Percentiles rank a stretch among this genome's conserved stretches.
These are phyloP conservation scores for Cenchrus purpureus DNA, from an alignment of 176 grass and related monocot species.

Conservation along the genomic window DNA sequence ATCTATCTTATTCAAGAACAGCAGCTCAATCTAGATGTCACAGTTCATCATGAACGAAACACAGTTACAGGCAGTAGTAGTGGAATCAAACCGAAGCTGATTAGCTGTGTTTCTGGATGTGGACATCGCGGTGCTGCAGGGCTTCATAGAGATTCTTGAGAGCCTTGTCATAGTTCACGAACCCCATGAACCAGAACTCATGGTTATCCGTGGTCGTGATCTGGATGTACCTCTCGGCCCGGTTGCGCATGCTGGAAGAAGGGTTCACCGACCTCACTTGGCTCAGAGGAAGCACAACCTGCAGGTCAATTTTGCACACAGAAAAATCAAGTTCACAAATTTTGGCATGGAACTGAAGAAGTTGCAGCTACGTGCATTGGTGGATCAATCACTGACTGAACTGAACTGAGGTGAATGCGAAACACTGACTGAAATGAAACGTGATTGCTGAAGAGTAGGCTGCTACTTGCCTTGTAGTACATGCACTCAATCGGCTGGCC, in stretches of 20 bases:
- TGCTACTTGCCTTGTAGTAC: conserved; percentile 66
- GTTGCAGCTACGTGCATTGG: conserved; percentile 1
- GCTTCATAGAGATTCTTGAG: conserved; percentile 66
- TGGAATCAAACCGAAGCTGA: neutral
- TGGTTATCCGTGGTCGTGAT: conserved; percentile 60
- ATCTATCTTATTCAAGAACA: conserved; percentile 11
- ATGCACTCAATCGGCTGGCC: conserved; percentile 46
- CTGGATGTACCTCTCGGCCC: conserved; percentile 80
- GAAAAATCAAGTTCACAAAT: no score
- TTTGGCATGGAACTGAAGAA: neutral
- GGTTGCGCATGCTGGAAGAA: conserved; percentile 57
- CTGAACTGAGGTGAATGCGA: neutral
- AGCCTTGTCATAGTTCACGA: conserved; percentile 88
- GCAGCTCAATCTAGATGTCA: neutral
- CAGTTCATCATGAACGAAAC: neutral
- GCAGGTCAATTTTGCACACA: conserved; percentile 20
- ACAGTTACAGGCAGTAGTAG: neutral
- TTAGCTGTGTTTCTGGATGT: neutral
- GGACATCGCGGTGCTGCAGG: conserved; percentile 37
- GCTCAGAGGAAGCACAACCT: conserved; percentile 71
- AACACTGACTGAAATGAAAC: neutral
- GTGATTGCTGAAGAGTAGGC: neutral
- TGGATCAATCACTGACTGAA: neutral
- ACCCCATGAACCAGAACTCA: conserved; percentile 97
- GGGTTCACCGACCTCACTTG: conserved; percentile 64